Evolutionary conservation across 2,329 filamentous ascomycete species (phyloP).

Genomic region (Drechslerella dactyloides): DNA sequence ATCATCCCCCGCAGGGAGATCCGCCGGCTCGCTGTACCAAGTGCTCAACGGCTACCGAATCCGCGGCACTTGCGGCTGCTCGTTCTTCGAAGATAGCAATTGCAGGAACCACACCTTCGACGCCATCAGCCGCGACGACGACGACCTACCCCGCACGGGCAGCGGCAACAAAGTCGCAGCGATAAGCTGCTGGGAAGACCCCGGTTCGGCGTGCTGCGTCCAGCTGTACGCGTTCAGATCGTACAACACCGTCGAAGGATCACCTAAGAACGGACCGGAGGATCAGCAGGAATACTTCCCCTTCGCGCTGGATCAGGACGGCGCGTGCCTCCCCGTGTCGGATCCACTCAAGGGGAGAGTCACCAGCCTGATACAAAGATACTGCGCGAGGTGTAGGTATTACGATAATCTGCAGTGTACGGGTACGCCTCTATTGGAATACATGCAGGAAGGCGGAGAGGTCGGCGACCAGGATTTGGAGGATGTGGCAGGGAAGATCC

Average conservation of each 20-base stretch:
- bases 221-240: neutral
- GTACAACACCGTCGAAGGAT: neutral
- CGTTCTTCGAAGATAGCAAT: neutral
- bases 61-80: neutral
- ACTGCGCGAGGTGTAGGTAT: neutral
- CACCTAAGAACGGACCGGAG: neutral
- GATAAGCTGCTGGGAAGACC: neutral
- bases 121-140: conserved; percentile 7
- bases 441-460: no score
- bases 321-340: neutral
- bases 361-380: neutral
- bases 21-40: neutral
- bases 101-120: neutral
- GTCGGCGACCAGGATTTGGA: no score
- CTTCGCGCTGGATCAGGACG: neutral
- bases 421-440: no score
- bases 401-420: neutral
- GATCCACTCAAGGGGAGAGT: neutral
- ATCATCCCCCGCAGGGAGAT: neutral
- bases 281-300: neutral
- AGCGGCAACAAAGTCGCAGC: conserved; percentile 1
- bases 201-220: neutral
- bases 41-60: conserved; percentile 6
- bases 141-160: neutral
- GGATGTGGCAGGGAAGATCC: no score